These are phyloP conservation scores for Sugiyamaella paludigena DNA, from an alignment of 1,139 yeast species.

Conservation along the genomic window DNA sequence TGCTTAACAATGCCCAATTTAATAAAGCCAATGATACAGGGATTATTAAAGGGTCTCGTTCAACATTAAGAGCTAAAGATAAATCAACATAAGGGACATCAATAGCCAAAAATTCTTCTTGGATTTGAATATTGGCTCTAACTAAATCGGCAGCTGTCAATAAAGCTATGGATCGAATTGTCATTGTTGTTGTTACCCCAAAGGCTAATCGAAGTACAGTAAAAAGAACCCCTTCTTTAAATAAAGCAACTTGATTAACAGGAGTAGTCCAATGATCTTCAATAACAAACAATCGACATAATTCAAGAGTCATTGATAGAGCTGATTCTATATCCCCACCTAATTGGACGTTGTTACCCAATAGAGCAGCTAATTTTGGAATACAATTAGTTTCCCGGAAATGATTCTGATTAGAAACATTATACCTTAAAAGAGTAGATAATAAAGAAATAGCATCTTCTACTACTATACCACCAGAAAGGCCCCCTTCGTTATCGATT, in stretches of 20 bases:
- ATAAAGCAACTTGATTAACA: conserved; percentile 61
- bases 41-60: conserved; percentile 37
- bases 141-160: conserved; percentile 76
- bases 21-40: conserved; percentile 76
- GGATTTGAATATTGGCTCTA: conserved; percentile 59
- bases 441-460: conserved; percentile 83
- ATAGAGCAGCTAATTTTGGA: conserved; percentile 57
- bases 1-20: conserved; percentile 76
- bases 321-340: conserved; percentile 21
- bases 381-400: conserved; percentile 84
- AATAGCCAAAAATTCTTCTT: conserved; percentile 66
- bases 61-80: conserved; percentile 50
- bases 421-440: conserved; percentile 70
- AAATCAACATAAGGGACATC: conserved; percentile 94
- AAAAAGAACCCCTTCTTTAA: conserved; percentile 61
- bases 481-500: conserved; percentile 84
- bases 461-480: conserved; percentile 89
- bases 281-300: conserved; percentile 68
- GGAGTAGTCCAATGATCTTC: conserved; percentile 69
- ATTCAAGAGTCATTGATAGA: conserved; percentile 56
- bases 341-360: conserved; percentile 31
- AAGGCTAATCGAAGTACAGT: conserved; percentile 69
- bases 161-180: conserved; percentile 64
- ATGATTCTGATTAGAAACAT: conserved; percentile 85
- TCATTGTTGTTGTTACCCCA: conserved; percentile 55